Conservation (phyloP, 805 yeast genomes). For the Kregervanrija pseudodelftensis region DNA sequence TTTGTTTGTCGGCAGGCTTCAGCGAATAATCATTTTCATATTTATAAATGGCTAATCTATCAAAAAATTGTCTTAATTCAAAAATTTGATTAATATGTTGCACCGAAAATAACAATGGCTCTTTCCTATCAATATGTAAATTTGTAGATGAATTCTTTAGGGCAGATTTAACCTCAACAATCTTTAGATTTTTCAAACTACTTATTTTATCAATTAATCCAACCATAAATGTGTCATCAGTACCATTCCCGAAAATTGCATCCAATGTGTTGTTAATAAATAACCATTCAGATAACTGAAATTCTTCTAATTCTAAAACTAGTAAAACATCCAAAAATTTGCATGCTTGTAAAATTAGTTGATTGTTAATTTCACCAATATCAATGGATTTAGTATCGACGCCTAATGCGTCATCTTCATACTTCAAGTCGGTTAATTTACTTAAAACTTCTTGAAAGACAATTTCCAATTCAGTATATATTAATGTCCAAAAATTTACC, state of each 20-base stretch:
- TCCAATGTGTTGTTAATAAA: slow-evolving; percentile 57
- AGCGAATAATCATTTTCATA: slow-evolving; percentile 62
- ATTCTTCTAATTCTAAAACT: slow-evolving; percentile 64
- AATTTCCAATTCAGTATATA: slow-evolving; percentile 53
- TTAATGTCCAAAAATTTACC: slow-evolving; percentile 59
- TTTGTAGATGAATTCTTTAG: slow-evolving; percentile 16
- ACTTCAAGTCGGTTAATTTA: slow-evolving; percentile 10
- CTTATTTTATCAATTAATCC: slow-evolving; percentile 29
- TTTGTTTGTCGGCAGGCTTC: slow-evolving; percentile 31
- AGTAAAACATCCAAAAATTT: slow-evolving; percentile 74
- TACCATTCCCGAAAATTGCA: slow-evolving; percentile 19
- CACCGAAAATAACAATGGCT: slow-evolving; percentile 42
- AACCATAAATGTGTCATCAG: slow-evolving; percentile 26
- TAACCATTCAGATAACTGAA: slow-evolving; percentile 77
- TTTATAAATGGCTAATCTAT: slow-evolving; percentile 52
- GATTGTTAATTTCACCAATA: slow-evolving; percentile 26
- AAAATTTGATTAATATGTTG: slow-evolving; percentile 32
- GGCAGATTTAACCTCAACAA: slow-evolving; percentile 5
- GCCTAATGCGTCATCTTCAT: slow-evolving; percentile 6
- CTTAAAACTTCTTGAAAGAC: slow-evolving; percentile 36
- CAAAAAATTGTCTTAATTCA: slow-evolving; percentile 57
- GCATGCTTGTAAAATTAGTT: slow-evolving; percentile 50
- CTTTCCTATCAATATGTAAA: slow-evolving; percentile 13
- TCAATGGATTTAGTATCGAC: background rate
- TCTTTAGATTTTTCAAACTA: slow-evolving; percentile 21